Evolutionary conservation across 179 eudicot genomes (phyloP).

Genomic region (Pouteria campechiana): DNA sequence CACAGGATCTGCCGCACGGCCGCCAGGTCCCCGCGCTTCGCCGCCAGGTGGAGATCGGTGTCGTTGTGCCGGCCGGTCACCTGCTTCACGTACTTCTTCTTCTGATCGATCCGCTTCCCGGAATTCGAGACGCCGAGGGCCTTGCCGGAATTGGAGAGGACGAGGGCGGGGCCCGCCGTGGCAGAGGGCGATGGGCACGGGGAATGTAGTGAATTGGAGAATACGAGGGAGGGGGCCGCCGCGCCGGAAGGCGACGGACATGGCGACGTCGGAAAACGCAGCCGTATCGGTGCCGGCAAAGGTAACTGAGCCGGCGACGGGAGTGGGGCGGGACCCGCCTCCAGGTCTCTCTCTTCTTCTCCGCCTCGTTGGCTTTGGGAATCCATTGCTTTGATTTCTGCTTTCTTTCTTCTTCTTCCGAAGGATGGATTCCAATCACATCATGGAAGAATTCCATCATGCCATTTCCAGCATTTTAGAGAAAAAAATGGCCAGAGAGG

Average conservation of each 20-base stretch:
- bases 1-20: slow-evolving; percentile 51
- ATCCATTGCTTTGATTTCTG: no score
- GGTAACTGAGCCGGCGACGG: not conserved
- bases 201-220: slow-evolving; percentile 8
- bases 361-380: no score
- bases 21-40: slow-evolving; percentile 60
- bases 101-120: slow-evolving; percentile 22
- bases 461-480: no score
- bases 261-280: slow-evolving; percentile 6
- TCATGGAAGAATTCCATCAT: no score
- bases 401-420: no score
- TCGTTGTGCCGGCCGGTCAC: slow-evolving; percentile 71
- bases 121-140: slow-evolving; percentile 12
- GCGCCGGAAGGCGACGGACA: slow-evolving; percentile 15
- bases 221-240: slow-evolving; percentile 10
- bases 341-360: slow-evolving; percentile 16
- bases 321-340: slow-evolving; percentile 8
- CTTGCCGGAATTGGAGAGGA: slow-evolving; percentile 10
- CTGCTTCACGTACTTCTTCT: slow-evolving; percentile 57
- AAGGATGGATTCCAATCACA: no score
- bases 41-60: slow-evolving; percentile 65
- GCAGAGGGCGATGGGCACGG: slow-evolving; percentile 11
- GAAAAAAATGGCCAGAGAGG: no score
- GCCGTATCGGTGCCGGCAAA: no score
- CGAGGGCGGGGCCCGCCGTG: slow-evolving; percentile 12